Percentiles rank a stretch among this genome's conserved stretches.
These are phyloP conservation scores for Metschnikowia similis DNA, from an alignment of 805 yeast species.

Conservation along the genomic window DNA sequence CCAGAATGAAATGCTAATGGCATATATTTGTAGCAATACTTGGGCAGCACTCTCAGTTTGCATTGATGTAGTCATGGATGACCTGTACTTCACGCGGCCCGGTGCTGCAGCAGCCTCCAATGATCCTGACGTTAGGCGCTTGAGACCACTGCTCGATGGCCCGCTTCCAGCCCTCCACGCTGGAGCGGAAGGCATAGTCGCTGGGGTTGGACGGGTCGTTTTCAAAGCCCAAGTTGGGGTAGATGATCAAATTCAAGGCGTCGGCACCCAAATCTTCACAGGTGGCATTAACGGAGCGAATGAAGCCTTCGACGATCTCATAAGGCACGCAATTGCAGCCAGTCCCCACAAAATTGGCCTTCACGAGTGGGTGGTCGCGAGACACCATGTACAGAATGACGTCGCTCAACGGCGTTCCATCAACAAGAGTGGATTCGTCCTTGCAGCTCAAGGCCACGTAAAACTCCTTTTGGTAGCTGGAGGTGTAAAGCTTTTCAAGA, in stretches of 20 bases:
- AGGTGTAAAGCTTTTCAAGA: constrained; percentile 25
- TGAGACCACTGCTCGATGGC: constrained; percentile 38
- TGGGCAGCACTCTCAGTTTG: background rate
- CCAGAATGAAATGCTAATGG: background rate
- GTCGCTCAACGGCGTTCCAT: constrained; percentile 27
- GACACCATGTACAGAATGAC: constrained; percentile 29
- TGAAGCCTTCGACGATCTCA: constrained; percentile 35
- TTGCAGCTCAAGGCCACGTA: constrained; percentile 39
- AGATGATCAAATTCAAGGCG: constrained; percentile 45
- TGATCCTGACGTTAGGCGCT: constrained; percentile 37
- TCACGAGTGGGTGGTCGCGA: constrained; percentile 9
- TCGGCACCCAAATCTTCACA: constrained; percentile 9
- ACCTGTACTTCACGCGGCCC: constrained; percentile 42
- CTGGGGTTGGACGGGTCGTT: constrained; percentile 46
- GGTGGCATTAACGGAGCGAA: constrained; percentile 27
- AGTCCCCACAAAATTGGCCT: constrained; percentile 39
- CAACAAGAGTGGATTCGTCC: constrained; percentile 21
- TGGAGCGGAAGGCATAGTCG: constrained; percentile 18
- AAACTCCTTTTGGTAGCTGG: constrained; percentile 32
- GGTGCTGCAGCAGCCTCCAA: constrained; percentile 79
- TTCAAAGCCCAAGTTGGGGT: constrained; percentile 74
- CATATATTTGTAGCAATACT: background rate
- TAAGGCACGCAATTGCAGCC: constrained; percentile 71
- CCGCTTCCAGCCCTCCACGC: constrained; percentile 31
- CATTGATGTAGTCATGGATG: constrained; percentile 7